Evolutionary conservation across 106 monocot genomes (phyloP), one percentile per base, ranked within the genome.

Genomic region (Phalaenopsis aphrodite): DNA sequence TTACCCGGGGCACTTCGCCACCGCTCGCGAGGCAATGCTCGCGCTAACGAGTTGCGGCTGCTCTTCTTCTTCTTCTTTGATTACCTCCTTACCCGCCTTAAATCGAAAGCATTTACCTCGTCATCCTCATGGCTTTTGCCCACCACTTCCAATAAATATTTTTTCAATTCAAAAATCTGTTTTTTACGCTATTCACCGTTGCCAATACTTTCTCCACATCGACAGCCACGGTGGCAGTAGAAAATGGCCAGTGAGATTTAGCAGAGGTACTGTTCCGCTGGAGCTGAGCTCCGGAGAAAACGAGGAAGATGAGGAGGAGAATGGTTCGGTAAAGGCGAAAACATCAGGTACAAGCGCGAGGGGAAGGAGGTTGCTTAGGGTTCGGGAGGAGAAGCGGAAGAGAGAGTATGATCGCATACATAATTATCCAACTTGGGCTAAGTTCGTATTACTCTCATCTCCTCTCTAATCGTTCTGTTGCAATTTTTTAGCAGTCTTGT

Each of bases 381-480:
- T 98, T 65, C 82, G 92, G 55, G 98, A 98, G 82, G 98, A 92
- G 94, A 94, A 87, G 82, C 81, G 98, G 41, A 91, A 78, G 78
- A 78, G 92, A 55, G 94, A 98, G 68, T 87, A 84, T 69, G 91
- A 98, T 21, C 86, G 87, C 65, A 11, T 85, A 19, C 87, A 91
- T 77, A 92, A 91, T 81, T 98, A 98, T 61, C 98, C 98, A 14
- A 24, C 86, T 11, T 98, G 98, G 98, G 98, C 98, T 15, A 98
- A 89, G 98, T 94, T 16, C 41, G 82, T 75, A 71, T 42, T 48
- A 24, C 4, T 56, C 55, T 69, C n/a, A 23, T 47, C 24, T 80
- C n/a, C 12, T 76, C 64, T 79, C 56, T 76, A 19, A 38, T 10
- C 42, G 37, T 81, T 41, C 66, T 43, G 66, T 36, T n/a, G 46